These are phyloP conservation scores for Gnaphalium uliginosum DNA, from an alignment of 129 eudicot species.

Conservation along the genomic window DNA sequence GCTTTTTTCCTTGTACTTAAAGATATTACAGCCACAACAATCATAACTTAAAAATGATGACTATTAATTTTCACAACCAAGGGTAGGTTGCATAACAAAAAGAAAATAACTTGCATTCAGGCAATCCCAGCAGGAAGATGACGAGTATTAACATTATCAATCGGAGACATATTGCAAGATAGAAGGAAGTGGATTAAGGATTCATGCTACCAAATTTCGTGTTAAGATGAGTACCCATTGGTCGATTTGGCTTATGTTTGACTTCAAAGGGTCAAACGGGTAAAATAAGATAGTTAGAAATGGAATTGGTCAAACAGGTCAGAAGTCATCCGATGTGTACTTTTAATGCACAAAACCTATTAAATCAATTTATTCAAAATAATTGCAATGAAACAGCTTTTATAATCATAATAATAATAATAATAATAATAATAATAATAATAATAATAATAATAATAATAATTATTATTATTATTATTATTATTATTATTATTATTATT, in stretches of 20 bases:
- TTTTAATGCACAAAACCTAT: background rate
- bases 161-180: background rate
- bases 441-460: too few species aligned
- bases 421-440: too few species aligned
- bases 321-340: conserved; percentile 1
- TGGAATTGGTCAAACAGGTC: background rate
- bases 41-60: background rate
- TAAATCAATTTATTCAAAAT: background rate
- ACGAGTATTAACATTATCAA: background rate
- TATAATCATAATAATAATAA: background rate
- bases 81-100: background rate
- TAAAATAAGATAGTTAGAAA: background rate
- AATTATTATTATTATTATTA: too few species aligned
- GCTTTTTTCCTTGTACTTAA: background rate
- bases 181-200: background rate
- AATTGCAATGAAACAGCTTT: background rate
- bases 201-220: background rate
- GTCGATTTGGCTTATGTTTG: background rate
- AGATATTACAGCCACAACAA: background rate
- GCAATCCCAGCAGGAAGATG: background rate
- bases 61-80: background rate
- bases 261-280: background rate
- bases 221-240: background rate
- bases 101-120: background rate
- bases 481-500: too few species aligned